phyloP scores from a whole-genome alignment of 1,284 basidiomycete species.

The Boletus mariae region DNA sequence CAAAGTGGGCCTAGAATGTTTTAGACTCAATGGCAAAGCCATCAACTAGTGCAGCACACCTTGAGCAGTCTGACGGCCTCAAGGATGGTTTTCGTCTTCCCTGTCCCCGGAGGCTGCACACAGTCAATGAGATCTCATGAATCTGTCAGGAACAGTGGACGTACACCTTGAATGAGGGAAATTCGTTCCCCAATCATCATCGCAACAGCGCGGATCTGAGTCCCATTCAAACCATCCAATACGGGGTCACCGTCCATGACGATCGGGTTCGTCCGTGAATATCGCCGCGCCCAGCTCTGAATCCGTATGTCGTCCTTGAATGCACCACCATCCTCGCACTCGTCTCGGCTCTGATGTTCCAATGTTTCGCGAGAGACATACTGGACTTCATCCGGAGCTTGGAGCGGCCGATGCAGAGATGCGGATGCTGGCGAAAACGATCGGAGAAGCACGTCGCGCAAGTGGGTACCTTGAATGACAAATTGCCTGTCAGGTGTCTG shows the following conservation, averaged over 20 bases:
- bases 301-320: conserved; percentile 71
- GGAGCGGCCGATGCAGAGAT: conserved; percentile 30
- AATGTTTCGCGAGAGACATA: conserved; percentile 35
- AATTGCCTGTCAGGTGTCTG: conserved; percentile 40
- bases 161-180: conserved; percentile 84
- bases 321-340: conserved; percentile 39
- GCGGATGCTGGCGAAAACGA: conserved; percentile 40
- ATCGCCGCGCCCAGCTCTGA: conserved; percentile 71
- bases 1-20: conserved; percentile 59
- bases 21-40: neutral
- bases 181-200: conserved; percentile 80
- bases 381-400: conserved; percentile 34
- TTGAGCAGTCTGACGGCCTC: conserved; percentile 83
- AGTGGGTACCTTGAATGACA: conserved; percentile 62
- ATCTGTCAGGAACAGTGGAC: conserved; percentile 26
- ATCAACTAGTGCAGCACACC: conserved; percentile 33
- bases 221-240: conserved; percentile 63
- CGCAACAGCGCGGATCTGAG: conserved; percentile 83
- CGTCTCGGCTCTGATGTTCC: conserved; percentile 34
- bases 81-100: conserved; percentile 91
- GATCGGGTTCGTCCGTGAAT: conserved; percentile 60
- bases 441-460: conserved; percentile 65
- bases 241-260: conserved; percentile 78
- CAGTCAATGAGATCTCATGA: conserved; percentile 4
- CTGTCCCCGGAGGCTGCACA: conserved; percentile 86